Conservation (phyloP, 768 basidiomycete species). For the Phylloporus sp. region DNA sequence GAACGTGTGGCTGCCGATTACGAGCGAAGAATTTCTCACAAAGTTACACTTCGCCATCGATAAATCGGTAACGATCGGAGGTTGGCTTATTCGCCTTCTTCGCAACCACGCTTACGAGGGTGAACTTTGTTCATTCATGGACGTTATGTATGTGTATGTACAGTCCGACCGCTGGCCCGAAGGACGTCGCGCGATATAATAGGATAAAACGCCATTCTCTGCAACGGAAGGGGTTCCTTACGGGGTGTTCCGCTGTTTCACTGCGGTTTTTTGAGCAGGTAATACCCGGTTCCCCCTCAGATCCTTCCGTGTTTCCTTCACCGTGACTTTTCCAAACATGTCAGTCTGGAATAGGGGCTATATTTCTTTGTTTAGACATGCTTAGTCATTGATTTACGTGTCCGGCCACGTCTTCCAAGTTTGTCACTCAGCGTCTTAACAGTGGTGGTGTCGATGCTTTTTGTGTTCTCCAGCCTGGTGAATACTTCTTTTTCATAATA, state of each 20-base stretch:
- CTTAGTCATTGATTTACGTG: slow-evolving; percentile 21
- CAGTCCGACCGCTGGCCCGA: too few relatives aligned
- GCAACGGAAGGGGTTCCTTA: too few relatives aligned
- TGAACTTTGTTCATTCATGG: too few relatives aligned
- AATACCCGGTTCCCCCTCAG: too few relatives aligned
- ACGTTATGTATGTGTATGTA: too few relatives aligned
- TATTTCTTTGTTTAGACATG: background rate
- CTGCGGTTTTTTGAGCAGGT: too few relatives aligned
- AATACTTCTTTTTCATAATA: slow-evolving; percentile 14
- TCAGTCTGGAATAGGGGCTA: slow-evolving; percentile 5
- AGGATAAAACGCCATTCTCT: too few relatives aligned
- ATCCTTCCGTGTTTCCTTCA: too few relatives aligned
- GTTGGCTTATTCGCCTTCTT: background rate
- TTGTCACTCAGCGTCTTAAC: background rate
- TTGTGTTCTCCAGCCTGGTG: slow-evolving; percentile 9
- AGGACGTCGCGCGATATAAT: too few relatives aligned
- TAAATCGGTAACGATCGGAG: background rate
- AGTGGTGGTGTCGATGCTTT: slow-evolving; percentile 6
- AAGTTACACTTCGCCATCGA: background rate
- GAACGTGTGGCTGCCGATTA: slow-evolving; percentile 8
- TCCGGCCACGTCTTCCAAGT: slow-evolving; percentile 20
- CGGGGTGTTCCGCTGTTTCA: too few relatives aligned
- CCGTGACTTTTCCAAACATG: too few relatives aligned
- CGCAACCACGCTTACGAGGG: too few relatives aligned
- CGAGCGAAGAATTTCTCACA: background rate